phyloP scores from a whole-genome alignment of 371 early-diverging fungal genomes.

The Nematocida minor region DNA sequence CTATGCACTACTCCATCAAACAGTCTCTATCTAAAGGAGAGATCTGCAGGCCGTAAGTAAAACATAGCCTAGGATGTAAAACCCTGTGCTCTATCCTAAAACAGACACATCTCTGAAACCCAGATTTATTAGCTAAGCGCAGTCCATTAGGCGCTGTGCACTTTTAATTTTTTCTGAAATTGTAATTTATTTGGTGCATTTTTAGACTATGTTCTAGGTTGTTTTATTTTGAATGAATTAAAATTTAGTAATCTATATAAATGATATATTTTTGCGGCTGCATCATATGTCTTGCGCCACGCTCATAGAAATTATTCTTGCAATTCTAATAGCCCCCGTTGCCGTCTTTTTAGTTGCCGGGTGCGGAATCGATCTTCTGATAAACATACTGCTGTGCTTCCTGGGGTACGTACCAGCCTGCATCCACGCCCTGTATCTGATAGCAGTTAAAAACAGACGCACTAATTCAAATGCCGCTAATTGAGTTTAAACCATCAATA shows the following conservation, averaged over 20 bases:
- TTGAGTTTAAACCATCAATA: too few species aligned
- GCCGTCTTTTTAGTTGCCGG: slow-evolving; percentile 70
- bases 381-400: neutral
- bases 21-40: too few species aligned
- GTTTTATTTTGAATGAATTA: neutral
- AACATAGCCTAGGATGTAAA: too few species aligned
- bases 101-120: too few species aligned
- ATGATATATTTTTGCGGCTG: too few species aligned
- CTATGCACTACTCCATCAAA: too few species aligned
- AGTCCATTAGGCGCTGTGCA: too few species aligned
- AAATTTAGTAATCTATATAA: neutral
- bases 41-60: too few species aligned
- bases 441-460: neutral
- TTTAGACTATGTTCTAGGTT: neutral
- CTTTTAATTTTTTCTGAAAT: too few species aligned
- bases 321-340: slow-evolving; percentile 71
- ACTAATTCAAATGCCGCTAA: neutral
- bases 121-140: neutral
- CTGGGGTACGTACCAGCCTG: neutral
- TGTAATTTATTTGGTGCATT: neutral
- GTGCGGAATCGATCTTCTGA: slow-evolving; percentile 64
- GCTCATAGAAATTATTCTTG: slow-evolving; percentile 51
- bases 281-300: slow-evolving; percentile 37
- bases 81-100: too few species aligned
- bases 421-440: neutral